Evolutionary conservation across 352 stramenopile genomes (phyloP), one percentile per base, ranked within the genome.

Genomic region (Peronospora farinosa): DNA sequence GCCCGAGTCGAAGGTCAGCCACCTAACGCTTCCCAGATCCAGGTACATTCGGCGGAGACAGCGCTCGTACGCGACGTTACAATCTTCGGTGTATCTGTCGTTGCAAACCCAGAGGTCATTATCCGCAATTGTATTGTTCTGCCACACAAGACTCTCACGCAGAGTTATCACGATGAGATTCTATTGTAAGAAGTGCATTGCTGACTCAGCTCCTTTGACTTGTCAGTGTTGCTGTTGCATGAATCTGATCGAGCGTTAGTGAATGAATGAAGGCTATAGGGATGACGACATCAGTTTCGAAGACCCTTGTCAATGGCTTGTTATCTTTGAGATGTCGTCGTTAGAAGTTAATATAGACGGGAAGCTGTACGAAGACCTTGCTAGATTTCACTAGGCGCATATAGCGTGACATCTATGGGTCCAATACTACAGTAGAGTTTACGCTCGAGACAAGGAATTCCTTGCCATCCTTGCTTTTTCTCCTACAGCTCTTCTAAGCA

Each of bases 111-210:
- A 0, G 84, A 95, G 60, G 57, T 95, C 21, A 90, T 93, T 63
- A 90, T 95, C 49, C 84, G 84, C 47, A 95, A 95, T 62, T 95
- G 84, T 42, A 86, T 95, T 53, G 84, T 95, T 23, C 63, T 95
- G 13, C 82, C 82, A 17, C 80, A 92, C 69, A 95, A 95, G 64
- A 88, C 79, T 12, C 77, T 95, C 17, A 84, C 80, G 45, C 73
- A 84, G 60, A 95, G 81, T 67, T 93, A 91, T 56, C 82, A 95
- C 60, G 84, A 93, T 63, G 78, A 95, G 62, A 92, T 95, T 54
- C 66, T 95, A 50, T 73, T 93, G 67, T 95, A 80, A 74, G 28
- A 11, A 45, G 50, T 25, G 47, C 47, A 48, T 58, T 58, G 47
- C 36, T 58, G 38, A 51, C 40, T 51, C 43, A 27, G 19, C 37